Evolutionary conservation across 148 eudicot species (phyloP).

Genomic region (Vaccinium macrocarpon): DNA sequence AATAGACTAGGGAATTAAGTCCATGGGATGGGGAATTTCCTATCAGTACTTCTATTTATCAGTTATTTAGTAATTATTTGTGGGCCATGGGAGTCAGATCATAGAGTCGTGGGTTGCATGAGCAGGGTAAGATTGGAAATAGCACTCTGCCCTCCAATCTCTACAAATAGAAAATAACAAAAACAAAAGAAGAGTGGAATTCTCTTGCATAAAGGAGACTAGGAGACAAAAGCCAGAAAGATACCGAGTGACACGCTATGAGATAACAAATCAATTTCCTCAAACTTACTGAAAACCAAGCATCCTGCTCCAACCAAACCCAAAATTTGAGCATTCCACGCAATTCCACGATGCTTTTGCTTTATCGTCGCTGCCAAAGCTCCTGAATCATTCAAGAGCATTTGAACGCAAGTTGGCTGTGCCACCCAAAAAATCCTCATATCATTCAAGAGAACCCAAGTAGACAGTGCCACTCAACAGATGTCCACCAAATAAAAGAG

Average conservation of each 20-base stretch:
- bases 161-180: neutral
- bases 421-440: neutral
- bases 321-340: neutral
- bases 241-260: neutral
- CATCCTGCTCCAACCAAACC: constrained; percentile 6
- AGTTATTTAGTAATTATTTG: constrained; percentile 1
- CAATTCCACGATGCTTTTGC: neutral
- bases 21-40: neutral
- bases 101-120: neutral
- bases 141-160: neutral
- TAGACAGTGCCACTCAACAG: neutral
- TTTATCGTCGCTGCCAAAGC: neutral
- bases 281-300: neutral
- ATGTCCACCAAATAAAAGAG: neutral
- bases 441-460: neutral
- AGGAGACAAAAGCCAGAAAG: neutral
- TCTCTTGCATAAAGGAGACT: neutral
- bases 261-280: neutral
- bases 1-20: neutral
- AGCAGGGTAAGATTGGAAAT: neutral
- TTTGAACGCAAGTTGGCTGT: neutral
- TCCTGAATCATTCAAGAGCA: neutral
- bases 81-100: neutral
- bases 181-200: neutral
- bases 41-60: neutral